phyloP scores from a whole-genome alignment of 2,329 filamentous ascomycete genomes.

The Penicillium brevicompactum region DNA sequence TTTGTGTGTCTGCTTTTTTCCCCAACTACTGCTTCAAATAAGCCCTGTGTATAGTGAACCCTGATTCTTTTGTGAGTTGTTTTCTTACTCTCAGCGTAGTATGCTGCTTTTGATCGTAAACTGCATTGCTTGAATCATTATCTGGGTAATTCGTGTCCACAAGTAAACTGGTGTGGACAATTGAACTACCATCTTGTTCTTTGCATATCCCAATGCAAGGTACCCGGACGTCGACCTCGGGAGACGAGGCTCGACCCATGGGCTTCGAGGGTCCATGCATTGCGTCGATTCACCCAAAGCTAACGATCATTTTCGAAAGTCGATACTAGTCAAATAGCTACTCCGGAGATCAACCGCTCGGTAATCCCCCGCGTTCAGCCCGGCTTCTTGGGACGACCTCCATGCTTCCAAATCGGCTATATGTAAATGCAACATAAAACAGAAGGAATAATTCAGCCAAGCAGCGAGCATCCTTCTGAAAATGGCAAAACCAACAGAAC shows the following conservation, averaged over 20 bases:
- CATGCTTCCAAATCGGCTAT: constrained; percentile 5
- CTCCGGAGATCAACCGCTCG: neutral
- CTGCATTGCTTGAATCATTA: no score
- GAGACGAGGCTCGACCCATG: no score
- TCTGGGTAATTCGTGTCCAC: no score
- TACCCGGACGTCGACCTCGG: no score
- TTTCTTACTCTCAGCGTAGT: neutral
- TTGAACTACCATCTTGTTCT: no score
- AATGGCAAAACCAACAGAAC: neutral
- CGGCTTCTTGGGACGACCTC: neutral
- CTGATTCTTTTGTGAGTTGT: constrained; percentile 16
- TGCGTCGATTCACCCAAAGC: neutral
- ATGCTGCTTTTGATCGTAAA: neutral
- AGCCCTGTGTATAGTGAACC: constrained; percentile 36
- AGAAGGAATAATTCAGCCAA: neutral
- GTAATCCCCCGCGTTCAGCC: neutral
- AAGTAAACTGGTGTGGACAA: no score
- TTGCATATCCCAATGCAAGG: no score
- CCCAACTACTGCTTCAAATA: constrained; percentile 22
- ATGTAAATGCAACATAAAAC: neutral
- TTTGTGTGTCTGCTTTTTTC: constrained; percentile 26
- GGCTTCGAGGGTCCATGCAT: neutral
- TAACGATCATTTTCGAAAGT: no score
- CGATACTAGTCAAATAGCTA: neutral
- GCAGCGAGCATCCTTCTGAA: neutral